Percentiles rank a stretch among this genome's conserved stretches.
Evolutionary conservation across 805 yeast genomes (phyloP).

Genomic region (Candida orba): DNA sequence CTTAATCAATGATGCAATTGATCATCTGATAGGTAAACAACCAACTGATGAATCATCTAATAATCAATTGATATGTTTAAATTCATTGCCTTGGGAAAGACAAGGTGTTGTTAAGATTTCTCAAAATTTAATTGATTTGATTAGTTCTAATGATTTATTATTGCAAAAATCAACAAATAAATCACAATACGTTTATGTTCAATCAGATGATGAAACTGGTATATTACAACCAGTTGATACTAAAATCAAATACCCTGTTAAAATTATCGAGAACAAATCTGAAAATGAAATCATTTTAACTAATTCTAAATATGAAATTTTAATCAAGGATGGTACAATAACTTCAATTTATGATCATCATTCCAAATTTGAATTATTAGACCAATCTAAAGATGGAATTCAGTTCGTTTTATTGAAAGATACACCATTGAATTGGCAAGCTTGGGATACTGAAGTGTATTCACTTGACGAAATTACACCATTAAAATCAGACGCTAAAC

Average conservation of each 20-base stretch:
- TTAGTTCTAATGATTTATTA: background rate
- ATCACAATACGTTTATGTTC: slow-evolving; percentile 18
- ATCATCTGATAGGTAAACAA: background rate
- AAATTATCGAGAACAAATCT: slow-evolving; percentile 31
- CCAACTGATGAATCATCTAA: slow-evolving; percentile 6
- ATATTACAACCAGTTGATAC: background rate
- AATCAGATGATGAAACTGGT: slow-evolving; percentile 1
- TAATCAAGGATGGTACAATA: slow-evolving; percentile 54
- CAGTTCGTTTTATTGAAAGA: slow-evolving; percentile 81
- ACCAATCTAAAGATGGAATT: slow-evolving; percentile 56
- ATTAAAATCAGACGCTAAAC: slow-evolving; percentile 1
- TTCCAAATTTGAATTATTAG: slow-evolving; percentile 59
- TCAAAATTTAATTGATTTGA: slow-evolving; percentile 6
- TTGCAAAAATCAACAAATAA: background rate
- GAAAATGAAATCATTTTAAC: slow-evolving; percentile 39
- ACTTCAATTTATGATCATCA: slow-evolving; percentile 55
- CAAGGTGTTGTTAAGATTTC: slow-evolving; percentile 33
- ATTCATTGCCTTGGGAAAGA: slow-evolving; percentile 63
- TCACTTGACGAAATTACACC: slow-evolving; percentile 61
- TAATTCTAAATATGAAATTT: slow-evolving; percentile 56
- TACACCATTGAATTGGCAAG: slow-evolving; percentile 85
- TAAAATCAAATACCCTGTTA: slow-evolving; percentile 39
- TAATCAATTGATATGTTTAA: slow-evolving; percentile 25
- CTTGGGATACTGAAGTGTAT: slow-evolving; percentile 96
- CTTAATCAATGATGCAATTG: slow-evolving; percentile 32